phyloP scores from a whole-genome alignment of 148 eudicot genomes.

The Simmondsia chinensis region DNA sequence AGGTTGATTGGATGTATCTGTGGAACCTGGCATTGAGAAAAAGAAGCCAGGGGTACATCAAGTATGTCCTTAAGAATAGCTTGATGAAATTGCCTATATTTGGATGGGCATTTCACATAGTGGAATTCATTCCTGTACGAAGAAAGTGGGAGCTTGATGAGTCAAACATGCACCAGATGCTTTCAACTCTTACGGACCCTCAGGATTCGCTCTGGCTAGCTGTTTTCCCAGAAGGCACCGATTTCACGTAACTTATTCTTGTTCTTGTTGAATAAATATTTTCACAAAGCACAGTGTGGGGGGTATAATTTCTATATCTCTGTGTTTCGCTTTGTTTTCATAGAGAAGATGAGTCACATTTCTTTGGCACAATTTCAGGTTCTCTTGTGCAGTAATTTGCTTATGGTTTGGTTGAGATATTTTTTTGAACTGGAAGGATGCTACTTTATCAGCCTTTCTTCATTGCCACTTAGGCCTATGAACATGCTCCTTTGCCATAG shows the following conservation, averaged over 20 bases:
- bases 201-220: constrained; percentile 85
- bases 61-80: constrained; percentile 85
- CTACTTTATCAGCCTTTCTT: too few species aligned
- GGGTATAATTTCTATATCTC: not conserved
- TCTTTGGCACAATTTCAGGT: too few species aligned
- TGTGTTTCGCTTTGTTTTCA: too few species aligned
- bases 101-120: constrained; percentile 85
- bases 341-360: too few species aligned
- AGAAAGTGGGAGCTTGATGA: constrained; percentile 91
- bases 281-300: not conserved
- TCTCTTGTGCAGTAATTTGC: too few species aligned
- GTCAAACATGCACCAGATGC: constrained; percentile 50
- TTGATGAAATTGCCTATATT: constrained; percentile 86
- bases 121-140: constrained; percentile 83
- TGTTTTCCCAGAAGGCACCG: constrained; percentile 96
- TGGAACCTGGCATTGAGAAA: constrained; percentile 95
- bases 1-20: constrained; percentile 97
- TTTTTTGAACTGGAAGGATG: too few species aligned
- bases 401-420: too few species aligned
- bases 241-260: constrained; percentile 65
- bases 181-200: constrained; percentile 58
- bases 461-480: too few species aligned
- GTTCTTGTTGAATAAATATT: not conserved
- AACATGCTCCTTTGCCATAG: too few species aligned
- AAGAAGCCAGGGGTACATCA: constrained; percentile 54